phyloP scores from a whole-genome alignment of 2,329 filamentous ascomycete species.

The Monilinia vaccinii-corymbosi region DNA sequence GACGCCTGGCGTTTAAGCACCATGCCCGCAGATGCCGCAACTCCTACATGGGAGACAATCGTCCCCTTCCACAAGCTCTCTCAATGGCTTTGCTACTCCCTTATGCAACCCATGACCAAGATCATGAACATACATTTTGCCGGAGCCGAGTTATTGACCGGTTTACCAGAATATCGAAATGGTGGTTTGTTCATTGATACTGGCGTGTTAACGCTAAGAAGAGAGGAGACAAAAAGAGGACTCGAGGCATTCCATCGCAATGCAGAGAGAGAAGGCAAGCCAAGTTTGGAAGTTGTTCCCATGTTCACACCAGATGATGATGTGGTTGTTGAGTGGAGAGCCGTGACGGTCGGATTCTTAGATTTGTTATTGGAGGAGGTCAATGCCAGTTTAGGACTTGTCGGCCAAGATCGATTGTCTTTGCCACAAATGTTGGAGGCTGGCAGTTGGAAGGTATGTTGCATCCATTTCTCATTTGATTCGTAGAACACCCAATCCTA shows the following conservation, averaged over 20 bases:
- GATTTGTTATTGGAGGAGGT: constrained; percentile 63
- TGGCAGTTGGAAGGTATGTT: constrained; percentile 88
- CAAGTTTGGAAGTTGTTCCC: constrained; percentile 64
- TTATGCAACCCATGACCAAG: constrained; percentile 84
- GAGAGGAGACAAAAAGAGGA: constrained; percentile 59
- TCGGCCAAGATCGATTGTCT: constrained; percentile 60
- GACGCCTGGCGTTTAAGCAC: constrained; percentile 88
- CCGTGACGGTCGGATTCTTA: constrained; percentile 64
- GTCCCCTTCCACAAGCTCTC: constrained; percentile 91
- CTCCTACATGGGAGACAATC: constrained; percentile 67
- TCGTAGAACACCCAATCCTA: constrained; percentile 6
- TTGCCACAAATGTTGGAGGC: constrained; percentile 89
- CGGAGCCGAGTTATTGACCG: constrained; percentile 73
- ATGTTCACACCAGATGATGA: constrained; percentile 66
- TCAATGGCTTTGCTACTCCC: constrained; percentile 88
- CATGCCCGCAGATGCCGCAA: constrained; percentile 50
- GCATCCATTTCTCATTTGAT: not conserved
- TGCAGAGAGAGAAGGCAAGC: constrained; percentile 61
- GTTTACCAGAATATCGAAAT: constrained; percentile 85
- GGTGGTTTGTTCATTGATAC: constrained; percentile 81
- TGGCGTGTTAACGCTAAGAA: constrained; percentile 69
- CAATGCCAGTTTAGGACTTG: constrained; percentile 57
- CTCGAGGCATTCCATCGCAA: constrained; percentile 61
- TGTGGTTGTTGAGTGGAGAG: constrained; percentile 73
- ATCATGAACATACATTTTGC: constrained; percentile 73